A percentile compares a stretch with the other conserved stretches of the same genome.
These are phyloP conservation scores for Multifurca ochricompacta DNA, from an alignment of 768 basidiomycete genomes.

Conservation along the genomic window DNA sequence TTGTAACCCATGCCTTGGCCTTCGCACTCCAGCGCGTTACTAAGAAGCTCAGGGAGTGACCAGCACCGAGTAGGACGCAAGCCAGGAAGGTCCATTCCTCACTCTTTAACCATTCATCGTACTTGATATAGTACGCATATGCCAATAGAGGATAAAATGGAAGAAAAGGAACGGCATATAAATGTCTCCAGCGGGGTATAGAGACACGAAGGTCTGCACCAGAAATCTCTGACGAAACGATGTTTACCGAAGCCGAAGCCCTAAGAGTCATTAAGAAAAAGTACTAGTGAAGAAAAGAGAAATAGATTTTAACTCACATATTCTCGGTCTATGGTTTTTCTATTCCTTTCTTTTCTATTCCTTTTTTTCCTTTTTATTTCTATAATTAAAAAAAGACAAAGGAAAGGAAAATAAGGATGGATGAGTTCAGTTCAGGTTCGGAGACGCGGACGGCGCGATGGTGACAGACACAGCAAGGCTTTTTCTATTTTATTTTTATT, in stretches of 20 bases:
- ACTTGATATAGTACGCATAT: slow-evolving; percentile 87
- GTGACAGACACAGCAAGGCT: too few species aligned
- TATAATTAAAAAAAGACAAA: background rate
- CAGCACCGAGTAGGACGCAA: slow-evolving; percentile 73
- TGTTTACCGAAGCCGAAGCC: slow-evolving; percentile 37
- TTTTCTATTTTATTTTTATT: too few species aligned
- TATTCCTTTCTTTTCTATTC: too few species aligned
- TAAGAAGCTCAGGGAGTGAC: slow-evolving; percentile 89
- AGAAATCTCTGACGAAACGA: slow-evolving; percentile 61
- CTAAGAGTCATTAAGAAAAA: slow-evolving; percentile 20
- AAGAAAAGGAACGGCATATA: slow-evolving; percentile 75
- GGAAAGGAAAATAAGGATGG: background rate
- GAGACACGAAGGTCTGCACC: slow-evolving; percentile 57
- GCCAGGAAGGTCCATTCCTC: slow-evolving; percentile 98
- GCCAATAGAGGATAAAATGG: slow-evolving; percentile 74
- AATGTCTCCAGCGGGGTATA: slow-evolving; percentile 59
- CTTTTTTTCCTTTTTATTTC: too few species aligned
- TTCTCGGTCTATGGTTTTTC: too few species aligned
- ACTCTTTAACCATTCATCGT: slow-evolving; percentile 83
- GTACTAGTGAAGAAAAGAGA: background rate
- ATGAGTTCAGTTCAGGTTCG: too few species aligned
- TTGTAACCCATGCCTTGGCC: slow-evolving; percentile 75
- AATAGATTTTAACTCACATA: too few species aligned
- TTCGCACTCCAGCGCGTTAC: slow-evolving; percentile 83
- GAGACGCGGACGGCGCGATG: too few species aligned